Evolutionary conservation across 768 basidiomycete species (phyloP), one percentile per base, ranked within the genome.

Genomic region (Boletus tylopilopsis): DNA sequence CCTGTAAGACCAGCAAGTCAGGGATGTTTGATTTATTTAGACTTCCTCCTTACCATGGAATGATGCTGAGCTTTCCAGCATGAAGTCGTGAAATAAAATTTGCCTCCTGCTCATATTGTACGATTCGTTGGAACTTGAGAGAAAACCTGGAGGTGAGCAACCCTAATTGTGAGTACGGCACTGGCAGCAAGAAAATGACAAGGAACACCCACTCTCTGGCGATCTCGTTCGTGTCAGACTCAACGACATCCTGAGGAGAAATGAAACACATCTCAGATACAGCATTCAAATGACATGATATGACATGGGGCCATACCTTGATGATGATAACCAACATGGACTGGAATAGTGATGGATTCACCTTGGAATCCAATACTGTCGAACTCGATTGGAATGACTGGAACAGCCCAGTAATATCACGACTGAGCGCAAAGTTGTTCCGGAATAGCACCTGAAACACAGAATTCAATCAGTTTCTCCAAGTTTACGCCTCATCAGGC

Each of bases 51-150:
- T 44, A 67, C 84, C 84, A 85, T 5, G 82, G 83, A 12, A 84
- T 72, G 15, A 85, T 84, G 32, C 70, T 71, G 6, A 84, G 55
- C 44, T 71, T 71, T 2, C 82, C 81, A 0, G 72, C 69, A 50
- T 84, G 84, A 5, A 84, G 71, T 2, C 72, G 76, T 13, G 80
- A 75, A 47, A 85, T 82, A 56, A 85, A 84, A 50, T 85, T 85
- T 0, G 76, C 67, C 27, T 71, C 78, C 61, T 82, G 80, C 50
- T 85, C 81, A 4, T 79, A 71, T 46, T 78, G 73, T 13, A 85
- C 80, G 18, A 84, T 83, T 63, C 75, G 72, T 64, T 80, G 68
- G 56, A 84, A 79, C 50, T 83, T 82, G 10, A 76, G 68, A 3
- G 69, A 71, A 56, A 83, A 83, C 46, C 81, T 84, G 32, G 5